Evolutionary conservation across 768 basidiomycete species (phyloP).

Genomic region (Termitomyces sp.): DNA sequence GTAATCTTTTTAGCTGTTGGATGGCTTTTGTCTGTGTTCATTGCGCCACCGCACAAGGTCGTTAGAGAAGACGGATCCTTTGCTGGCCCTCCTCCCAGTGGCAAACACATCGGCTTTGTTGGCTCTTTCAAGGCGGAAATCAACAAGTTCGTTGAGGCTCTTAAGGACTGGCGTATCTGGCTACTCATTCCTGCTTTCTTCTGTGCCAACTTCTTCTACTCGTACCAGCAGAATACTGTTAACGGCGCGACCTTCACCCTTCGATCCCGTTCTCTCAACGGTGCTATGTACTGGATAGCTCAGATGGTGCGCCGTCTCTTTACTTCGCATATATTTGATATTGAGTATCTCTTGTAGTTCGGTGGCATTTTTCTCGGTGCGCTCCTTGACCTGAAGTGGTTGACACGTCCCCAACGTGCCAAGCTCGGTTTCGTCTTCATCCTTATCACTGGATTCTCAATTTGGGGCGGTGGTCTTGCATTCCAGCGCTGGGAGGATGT

Average conservation of each 20-base stretch:
- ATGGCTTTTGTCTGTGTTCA: constrained; percentile 19
- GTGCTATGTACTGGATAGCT: constrained; percentile 27
- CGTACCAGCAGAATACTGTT: constrained; percentile 25
- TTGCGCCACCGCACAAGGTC: constrained; percentile 24
- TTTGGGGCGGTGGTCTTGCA: constrained; percentile 25
- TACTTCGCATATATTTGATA: neutral
- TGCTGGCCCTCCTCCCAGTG: constrained; percentile 18
- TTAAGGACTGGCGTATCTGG: constrained; percentile 23
- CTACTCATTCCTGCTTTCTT: constrained; percentile 26
- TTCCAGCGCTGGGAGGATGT: constrained; percentile 24
- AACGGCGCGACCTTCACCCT: constrained; percentile 25
- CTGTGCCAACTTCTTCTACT: constrained; percentile 29
- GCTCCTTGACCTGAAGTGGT: constrained; percentile 22
- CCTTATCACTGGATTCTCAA: constrained; percentile 21
- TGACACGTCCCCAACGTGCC: constrained; percentile 25
- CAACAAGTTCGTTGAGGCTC: constrained; percentile 15
- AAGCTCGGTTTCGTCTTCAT: constrained; percentile 21
- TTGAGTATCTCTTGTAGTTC: constrained; percentile 11
- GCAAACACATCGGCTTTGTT: constrained; percentile 8
- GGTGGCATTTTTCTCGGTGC: constrained; percentile 22
- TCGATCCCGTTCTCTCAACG: constrained; percentile 23
- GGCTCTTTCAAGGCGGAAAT: constrained; percentile 18
- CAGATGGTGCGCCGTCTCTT: constrained; percentile 19
- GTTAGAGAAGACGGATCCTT: constrained; percentile 20
- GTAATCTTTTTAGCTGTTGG: constrained; percentile 15